Percentiles rank a stretch among this genome's conserved stretches.
These are phyloP conservation scores for Geranium brycei DNA, from an alignment of 345 rosid genomes.

Conservation along the genomic window DNA sequence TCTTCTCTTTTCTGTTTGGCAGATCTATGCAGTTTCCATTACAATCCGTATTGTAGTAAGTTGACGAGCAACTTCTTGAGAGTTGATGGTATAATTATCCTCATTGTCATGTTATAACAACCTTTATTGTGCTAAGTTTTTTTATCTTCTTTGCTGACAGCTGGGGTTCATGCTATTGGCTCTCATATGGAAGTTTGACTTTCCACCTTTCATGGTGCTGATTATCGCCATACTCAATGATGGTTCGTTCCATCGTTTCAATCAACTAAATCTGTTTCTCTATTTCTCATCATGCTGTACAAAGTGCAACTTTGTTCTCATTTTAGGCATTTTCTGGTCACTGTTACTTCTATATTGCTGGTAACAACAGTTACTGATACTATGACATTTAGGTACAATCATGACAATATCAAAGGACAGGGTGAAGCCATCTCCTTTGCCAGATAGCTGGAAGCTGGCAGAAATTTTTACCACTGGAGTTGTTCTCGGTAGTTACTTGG, in stretches of 20 bases:
- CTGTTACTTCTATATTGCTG: slow-evolving; percentile 1
- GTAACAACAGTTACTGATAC: not conserved
- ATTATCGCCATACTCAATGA: slow-evolving; percentile 93
- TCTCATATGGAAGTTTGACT: slow-evolving; percentile 45
- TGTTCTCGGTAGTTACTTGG: slow-evolving; percentile 88
- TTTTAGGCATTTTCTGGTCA: not conserved
- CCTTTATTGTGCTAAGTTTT: not conserved
- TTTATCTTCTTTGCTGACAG: slow-evolving; percentile 27
- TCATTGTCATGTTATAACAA: not conserved
- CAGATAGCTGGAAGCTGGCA: slow-evolving; percentile 69
- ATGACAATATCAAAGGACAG: slow-evolving; percentile 98
- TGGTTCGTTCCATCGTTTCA: slow-evolving; percentile 34
- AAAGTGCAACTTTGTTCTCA: too few relatives aligned
- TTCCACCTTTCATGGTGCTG: slow-evolving; percentile 79
- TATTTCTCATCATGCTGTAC: not conserved
- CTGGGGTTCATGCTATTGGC: slow-evolving; percentile 98
- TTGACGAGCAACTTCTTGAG: slow-evolving; percentile 4
- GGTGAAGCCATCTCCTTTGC: slow-evolving; percentile 54
- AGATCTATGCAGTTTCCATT: slow-evolving; percentile 96
- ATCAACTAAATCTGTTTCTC: not conserved
- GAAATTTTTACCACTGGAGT: slow-evolving; percentile 88
- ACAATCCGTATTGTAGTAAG: slow-evolving; percentile 99
- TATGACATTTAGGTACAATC: slow-evolving; percentile 59
- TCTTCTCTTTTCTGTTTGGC: slow-evolving; percentile 17
- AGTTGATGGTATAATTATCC: not conserved